Evolutionary conservation across 192 early-diverging fungal species (phyloP).

Genomic region (Jimgerdemannia lactiflua): DNA sequence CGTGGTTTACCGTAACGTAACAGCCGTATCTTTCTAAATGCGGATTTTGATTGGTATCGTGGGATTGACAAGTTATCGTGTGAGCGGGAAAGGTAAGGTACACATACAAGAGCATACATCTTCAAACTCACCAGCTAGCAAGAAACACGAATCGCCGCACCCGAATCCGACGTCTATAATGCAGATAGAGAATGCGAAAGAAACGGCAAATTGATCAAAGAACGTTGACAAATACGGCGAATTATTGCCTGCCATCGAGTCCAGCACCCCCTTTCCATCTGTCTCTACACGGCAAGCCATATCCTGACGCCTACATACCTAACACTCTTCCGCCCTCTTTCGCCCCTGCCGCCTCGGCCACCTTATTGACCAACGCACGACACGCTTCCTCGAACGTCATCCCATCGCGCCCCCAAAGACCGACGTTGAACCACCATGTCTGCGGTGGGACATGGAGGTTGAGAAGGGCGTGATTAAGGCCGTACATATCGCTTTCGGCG

Average conservation of each 20-base stretch:
- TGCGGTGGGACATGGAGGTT: slow-evolving; percentile 34
- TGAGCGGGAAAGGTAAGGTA: no score
- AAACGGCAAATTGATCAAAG: no score
- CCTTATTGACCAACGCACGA: slow-evolving; percentile 32
- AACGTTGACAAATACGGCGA: no score
- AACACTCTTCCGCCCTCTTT: no score
- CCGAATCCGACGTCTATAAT: slow-evolving; percentile 47
- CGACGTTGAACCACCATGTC: slow-evolving; percentile 49
- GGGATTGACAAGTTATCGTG: no score
- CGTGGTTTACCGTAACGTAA: slow-evolving; percentile 17
- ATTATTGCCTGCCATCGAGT: not conserved
- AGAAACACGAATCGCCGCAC: slow-evolving; percentile 52
- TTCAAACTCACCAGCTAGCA: slow-evolving; percentile 13
- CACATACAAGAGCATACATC: no score
- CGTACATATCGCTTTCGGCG: slow-evolving; percentile 36
- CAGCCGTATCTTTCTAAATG: slow-evolving; percentile 5
- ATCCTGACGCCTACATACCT: not conserved
- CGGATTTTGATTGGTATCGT: no score
- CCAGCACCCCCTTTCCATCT: not conserved
- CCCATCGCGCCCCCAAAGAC: slow-evolving; percentile 22
- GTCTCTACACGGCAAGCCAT: slow-evolving; percentile 5
- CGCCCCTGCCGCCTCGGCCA: not conserved
- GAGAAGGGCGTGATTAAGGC: slow-evolving; percentile 37
- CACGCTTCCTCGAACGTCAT: slow-evolving; percentile 40
- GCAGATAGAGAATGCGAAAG: not conserved